Evolutionary conservation across 768 basidiomycete genomes (phyloP).

Genomic region (Podaxis rugospora): DNA sequence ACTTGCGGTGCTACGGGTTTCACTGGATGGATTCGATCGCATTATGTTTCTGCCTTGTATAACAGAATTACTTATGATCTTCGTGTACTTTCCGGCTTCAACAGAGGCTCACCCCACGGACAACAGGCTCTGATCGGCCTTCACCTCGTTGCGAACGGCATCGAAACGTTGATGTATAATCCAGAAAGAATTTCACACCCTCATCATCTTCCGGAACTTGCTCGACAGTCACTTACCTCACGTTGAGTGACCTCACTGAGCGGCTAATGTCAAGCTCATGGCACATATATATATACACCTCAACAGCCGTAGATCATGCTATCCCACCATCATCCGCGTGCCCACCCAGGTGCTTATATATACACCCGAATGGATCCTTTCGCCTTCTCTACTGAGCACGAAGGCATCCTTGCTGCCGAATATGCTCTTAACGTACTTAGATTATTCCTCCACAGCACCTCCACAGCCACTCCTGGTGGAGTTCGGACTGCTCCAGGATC

Average conservation of each 20-base stretch:
- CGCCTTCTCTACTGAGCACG: background rate
- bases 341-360: background rate
- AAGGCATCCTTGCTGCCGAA: slow-evolving; percentile 3
- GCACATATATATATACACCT: background rate
- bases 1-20: background rate
- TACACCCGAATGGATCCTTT: background rate
- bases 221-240: background rate
- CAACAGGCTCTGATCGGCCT: background rate
- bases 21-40: background rate
- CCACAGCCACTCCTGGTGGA: background rate
- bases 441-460: background rate
- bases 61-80: background rate
- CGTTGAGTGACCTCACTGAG: background rate
- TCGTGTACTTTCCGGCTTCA: background rate
- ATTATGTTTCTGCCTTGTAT: background rate
- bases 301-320: background rate
- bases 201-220: background rate
- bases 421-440: background rate
- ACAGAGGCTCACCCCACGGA: background rate
- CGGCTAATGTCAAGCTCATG: background rate
- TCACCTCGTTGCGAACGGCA: background rate
- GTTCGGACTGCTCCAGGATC: background rate
- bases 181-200: too few relatives aligned
- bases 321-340: background rate
- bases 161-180: background rate